Conservation (phyloP, 495 filamentous ascomycete genomes). For the Daldinia childiae region DNA sequence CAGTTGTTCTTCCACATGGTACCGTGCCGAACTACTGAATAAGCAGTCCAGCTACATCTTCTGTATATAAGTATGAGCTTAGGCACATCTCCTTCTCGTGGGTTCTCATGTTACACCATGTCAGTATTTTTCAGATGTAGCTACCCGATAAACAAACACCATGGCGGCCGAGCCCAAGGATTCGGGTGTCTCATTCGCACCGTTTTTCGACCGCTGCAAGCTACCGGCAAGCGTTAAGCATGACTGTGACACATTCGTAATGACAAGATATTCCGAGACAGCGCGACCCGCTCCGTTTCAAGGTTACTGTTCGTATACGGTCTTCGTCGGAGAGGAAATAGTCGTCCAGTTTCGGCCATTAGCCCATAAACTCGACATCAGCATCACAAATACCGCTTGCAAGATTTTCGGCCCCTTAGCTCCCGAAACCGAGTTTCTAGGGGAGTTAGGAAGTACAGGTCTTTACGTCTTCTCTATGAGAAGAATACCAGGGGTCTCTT, state of each 20-base stretch:
- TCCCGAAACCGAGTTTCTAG: constrained; percentile 48
- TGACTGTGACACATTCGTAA: constrained; percentile 42
- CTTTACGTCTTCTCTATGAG: constrained; percentile 55
- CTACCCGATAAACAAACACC: constrained; percentile 10
- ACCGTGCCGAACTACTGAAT: constrained; percentile 1
- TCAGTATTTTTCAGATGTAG: neutral
- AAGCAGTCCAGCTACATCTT: neutral
- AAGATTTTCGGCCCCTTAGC: constrained; percentile 51
- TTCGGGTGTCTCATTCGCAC: constrained; percentile 33
- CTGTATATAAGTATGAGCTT: constrained; percentile 8
- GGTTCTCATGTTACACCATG: constrained; percentile 17
- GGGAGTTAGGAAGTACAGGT: constrained; percentile 35
- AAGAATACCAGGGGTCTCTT: constrained; percentile 53
- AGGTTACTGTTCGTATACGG: constrained; percentile 64
- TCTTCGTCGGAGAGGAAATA: constrained; percentile 49
- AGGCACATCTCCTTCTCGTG: constrained; percentile 9
- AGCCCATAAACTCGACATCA: constrained; percentile 53
- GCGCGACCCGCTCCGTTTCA: constrained; percentile 50
- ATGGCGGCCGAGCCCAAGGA: constrained; percentile 39
- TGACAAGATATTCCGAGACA: constrained; percentile 26
- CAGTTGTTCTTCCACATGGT: constrained; percentile 39
- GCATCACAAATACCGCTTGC: constrained; percentile 51
- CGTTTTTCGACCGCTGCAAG: constrained; percentile 44
- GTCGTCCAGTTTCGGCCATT: constrained; percentile 63
- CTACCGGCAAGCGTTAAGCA: constrained; percentile 33